A percentile compares a stretch with the other conserved stretches of the same genome.
phyloP scores from a whole-genome alignment of 2,329 filamentous ascomycete genomes.

The Dryadomyces sulphureus region DNA sequence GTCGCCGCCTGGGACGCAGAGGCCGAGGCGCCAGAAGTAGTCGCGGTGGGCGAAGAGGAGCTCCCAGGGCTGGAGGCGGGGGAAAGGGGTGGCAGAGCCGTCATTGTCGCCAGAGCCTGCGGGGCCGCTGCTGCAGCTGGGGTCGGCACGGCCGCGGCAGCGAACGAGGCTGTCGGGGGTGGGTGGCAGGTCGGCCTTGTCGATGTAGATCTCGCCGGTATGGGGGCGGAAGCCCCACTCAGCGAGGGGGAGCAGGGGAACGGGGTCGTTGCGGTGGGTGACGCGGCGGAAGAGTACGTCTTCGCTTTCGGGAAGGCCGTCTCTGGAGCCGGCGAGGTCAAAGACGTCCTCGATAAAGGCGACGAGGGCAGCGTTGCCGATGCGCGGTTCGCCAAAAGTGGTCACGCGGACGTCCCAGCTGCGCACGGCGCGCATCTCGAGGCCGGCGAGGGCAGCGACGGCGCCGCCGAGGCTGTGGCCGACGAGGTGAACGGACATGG shows the following conservation, averaged over 20 bases:
- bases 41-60: constrained; percentile 87
- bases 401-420: constrained; percentile 66
- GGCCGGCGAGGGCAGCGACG: constrained; percentile 70
- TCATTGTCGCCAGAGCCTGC: constrained; percentile 18
- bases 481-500: constrained; percentile 62
- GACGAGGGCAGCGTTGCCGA: constrained; percentile 43
- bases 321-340: constrained; percentile 17
- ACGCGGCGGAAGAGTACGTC: constrained; percentile 71
- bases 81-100: constrained; percentile 15
- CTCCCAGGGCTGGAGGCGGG: constrained; percentile 70
- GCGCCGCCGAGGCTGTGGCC: constrained; percentile 90
- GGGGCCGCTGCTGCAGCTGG: constrained; percentile 52
- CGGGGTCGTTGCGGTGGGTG: constrained; percentile 76
- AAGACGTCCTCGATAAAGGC: constrained; percentile 41
- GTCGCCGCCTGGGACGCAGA: constrained; percentile 74
- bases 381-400: constrained; percentile 78
- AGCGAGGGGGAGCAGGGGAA: constrained; percentile 69
- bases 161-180: constrained; percentile 49
- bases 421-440: constrained; percentile 60
- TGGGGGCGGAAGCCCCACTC: constrained; percentile 86
- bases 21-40: constrained; percentile 87
- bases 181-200: constrained; percentile 55
- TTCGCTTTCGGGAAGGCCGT: neutral
- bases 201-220: constrained; percentile 76
- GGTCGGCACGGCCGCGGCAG: constrained; percentile 60